Percentiles rank a stretch among this genome's conserved stretches.
phyloP scores from a whole-genome alignment of 2,329 filamentous ascomycete species.

The Mariannaea elegans region DNA sequence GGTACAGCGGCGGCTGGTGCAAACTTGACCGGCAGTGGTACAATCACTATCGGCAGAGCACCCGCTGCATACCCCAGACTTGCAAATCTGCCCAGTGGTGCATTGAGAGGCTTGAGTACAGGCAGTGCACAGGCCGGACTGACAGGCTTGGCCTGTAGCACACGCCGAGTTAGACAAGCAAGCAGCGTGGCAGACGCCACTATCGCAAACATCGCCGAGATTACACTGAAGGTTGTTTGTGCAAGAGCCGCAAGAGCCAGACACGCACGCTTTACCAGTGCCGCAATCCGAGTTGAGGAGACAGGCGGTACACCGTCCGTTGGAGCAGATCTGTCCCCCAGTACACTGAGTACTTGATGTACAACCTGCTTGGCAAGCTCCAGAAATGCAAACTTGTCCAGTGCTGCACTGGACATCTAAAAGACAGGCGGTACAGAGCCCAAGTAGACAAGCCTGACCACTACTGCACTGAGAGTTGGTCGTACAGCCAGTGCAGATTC shows the following conservation, averaged over 20 bases:
- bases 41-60: slow-evolving; percentile 11
- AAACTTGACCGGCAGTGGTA: slow-evolving; percentile 11
- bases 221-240: slow-evolving; percentile 13
- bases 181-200: slow-evolving; percentile 14
- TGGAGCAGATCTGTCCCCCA: slow-evolving; percentile 8
- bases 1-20: slow-evolving; percentile 4
- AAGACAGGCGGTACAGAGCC: slow-evolving; percentile 8
- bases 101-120: slow-evolving; percentile 15
- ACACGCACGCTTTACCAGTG: slow-evolving; percentile 7
- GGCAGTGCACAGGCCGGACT: slow-evolving; percentile 3
- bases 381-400: slow-evolving; percentile 19
- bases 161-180: slow-evolving; percentile 17
- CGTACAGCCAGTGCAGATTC: slow-evolving; percentile 7
- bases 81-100: slow-evolving; percentile 14
- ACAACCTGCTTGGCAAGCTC: slow-evolving; percentile 17
- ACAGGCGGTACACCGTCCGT: slow-evolving; percentile 16
- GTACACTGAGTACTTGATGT: slow-evolving; percentile 3
- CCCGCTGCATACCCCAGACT: slow-evolving; percentile 6
- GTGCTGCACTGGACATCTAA: slow-evolving; percentile 14
- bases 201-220: slow-evolving; percentile 22
- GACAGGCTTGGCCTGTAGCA: slow-evolving; percentile 3
- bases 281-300: slow-evolving; percentile 10
- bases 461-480: slow-evolving; percentile 12
- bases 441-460: slow-evolving; percentile 7
- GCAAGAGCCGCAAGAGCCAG: slow-evolving; percentile 8